These are phyloP conservation scores for Diutina siamensis DNA, from an alignment of 1,139 yeast genomes.

Conservation along the genomic window DNA sequence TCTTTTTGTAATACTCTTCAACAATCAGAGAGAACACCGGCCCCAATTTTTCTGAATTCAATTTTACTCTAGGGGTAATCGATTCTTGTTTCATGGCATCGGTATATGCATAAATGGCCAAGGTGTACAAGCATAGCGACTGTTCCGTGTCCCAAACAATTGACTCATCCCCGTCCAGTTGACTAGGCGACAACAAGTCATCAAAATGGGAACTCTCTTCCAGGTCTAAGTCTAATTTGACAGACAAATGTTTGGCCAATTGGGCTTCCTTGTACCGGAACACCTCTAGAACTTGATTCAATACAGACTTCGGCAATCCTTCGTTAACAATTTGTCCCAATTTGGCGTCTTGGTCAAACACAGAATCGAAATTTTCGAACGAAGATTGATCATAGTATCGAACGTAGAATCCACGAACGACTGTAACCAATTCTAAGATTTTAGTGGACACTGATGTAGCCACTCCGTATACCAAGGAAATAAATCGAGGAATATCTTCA, in stretches of 20 bases:
- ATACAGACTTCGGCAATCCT: neutral
- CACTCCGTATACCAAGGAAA: neutral
- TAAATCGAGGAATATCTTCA: neutral
- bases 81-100: neutral
- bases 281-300: neutral
- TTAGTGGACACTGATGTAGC: neutral
- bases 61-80: neutral
- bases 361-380: neutral
- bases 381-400: neutral
- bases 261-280: conserved; percentile 3
- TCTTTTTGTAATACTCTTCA: neutral
- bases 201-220: neutral
- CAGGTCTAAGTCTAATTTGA: neutral
- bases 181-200: neutral
- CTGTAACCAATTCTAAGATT: neutral
- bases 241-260: neutral
- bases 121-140: neutral
- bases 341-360: neutral
- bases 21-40: neutral
- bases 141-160: neutral
- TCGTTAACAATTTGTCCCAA: neutral
- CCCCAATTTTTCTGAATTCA: neutral
- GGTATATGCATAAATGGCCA: neutral
- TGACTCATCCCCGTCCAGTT: neutral
- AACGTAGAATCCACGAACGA: neutral